phyloP scores from a whole-genome alignment of 768 basidiomycete genomes.

The Hebeloma cylindrosporum region DNA sequence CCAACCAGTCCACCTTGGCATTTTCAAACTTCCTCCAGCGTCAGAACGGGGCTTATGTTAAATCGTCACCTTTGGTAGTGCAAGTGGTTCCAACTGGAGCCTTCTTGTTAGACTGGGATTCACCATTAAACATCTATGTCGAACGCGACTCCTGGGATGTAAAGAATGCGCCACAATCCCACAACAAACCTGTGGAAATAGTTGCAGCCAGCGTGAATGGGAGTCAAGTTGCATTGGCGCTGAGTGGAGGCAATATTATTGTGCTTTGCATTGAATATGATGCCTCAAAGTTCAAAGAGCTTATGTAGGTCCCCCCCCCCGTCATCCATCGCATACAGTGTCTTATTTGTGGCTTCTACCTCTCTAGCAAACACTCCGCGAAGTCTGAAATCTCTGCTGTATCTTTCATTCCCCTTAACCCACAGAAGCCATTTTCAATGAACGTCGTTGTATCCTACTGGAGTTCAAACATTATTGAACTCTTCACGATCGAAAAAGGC shows the following conservation, averaged over 20 bases:
- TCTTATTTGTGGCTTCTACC: background rate
- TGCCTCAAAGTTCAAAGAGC: slow-evolving; percentile 19
- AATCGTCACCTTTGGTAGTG: slow-evolving; percentile 55
- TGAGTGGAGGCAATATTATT: slow-evolving; percentile 52
- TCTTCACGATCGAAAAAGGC: slow-evolving; percentile 40
- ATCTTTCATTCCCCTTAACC: slow-evolving; percentile 59
- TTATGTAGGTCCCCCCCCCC: slow-evolving; percentile 16
- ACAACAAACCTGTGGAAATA: slow-evolving; percentile 39
- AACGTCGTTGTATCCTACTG: slow-evolving; percentile 73
- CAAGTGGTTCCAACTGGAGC: slow-evolving; percentile 70
- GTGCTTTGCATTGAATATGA: slow-evolving; percentile 49
- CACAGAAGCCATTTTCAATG: slow-evolving; percentile 42
- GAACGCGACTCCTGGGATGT: slow-evolving; percentile 41
- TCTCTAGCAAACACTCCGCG: slow-evolving; percentile 9
- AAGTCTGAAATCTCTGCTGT: slow-evolving; percentile 66
- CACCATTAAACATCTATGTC: slow-evolving; percentile 39
- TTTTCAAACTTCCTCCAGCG: slow-evolving; percentile 54
- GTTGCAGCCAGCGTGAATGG: slow-evolving; percentile 70
- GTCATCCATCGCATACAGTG: background rate
- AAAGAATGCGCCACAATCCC: slow-evolving; percentile 1
- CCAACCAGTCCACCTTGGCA: slow-evolving; percentile 57
- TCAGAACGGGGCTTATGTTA: slow-evolving; percentile 35
- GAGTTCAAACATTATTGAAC: slow-evolving; percentile 61
- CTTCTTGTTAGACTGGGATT: slow-evolving; percentile 56
- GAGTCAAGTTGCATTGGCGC: slow-evolving; percentile 64